phyloP scores from a whole-genome alignment of 805 yeast genomes.

The Starmerella bacillaris region DNA sequence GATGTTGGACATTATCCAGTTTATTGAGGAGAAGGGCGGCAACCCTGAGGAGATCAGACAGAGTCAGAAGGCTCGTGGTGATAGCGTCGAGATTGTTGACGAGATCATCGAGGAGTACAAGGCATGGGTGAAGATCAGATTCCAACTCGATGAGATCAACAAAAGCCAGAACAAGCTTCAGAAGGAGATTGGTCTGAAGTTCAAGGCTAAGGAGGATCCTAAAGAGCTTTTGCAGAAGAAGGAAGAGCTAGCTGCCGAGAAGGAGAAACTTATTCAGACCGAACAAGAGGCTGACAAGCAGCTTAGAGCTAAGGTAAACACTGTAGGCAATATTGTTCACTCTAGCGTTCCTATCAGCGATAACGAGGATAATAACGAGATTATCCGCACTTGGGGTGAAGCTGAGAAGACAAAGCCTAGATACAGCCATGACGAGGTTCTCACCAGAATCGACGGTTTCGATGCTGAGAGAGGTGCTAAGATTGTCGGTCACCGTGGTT shows the following conservation, averaged over 20 bases:
- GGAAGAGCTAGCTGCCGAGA: conserved; percentile 52
- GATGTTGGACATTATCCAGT: conserved; percentile 85
- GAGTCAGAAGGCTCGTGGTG: conserved; percentile 91
- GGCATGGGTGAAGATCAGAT: conserved; percentile 78
- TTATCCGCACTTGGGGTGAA: conserved; percentile 69
- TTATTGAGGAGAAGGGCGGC: conserved; percentile 93
- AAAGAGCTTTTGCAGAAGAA: conserved; percentile 63
- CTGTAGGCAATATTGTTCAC: conserved; percentile 87
- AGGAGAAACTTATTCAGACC: conserved; percentile 41
- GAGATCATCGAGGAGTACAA: conserved; percentile 84
- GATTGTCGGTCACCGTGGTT: conserved; percentile 96
- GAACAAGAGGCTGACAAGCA: conserved; percentile 69
- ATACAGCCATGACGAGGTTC: conserved; percentile 87
- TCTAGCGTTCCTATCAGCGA: conserved; percentile 71
- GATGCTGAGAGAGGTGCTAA: conserved; percentile 98
- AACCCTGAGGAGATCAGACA: conserved; percentile 72
- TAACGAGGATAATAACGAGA: conserved; percentile 80
- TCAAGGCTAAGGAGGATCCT: conserved; percentile 91
- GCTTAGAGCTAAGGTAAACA: conserved; percentile 65
- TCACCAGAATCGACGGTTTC: conserved; percentile 87
- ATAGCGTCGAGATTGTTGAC: conserved; percentile 82
- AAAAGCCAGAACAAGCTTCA: conserved; percentile 76
- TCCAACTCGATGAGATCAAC: conserved; percentile 78
- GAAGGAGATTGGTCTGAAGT: conserved; percentile 81
- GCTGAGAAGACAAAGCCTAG: conserved; percentile 49